phyloP scores from a whole-genome alignment of 805 yeast genomes.

The Metschnikowia bowlesiae region DNA sequence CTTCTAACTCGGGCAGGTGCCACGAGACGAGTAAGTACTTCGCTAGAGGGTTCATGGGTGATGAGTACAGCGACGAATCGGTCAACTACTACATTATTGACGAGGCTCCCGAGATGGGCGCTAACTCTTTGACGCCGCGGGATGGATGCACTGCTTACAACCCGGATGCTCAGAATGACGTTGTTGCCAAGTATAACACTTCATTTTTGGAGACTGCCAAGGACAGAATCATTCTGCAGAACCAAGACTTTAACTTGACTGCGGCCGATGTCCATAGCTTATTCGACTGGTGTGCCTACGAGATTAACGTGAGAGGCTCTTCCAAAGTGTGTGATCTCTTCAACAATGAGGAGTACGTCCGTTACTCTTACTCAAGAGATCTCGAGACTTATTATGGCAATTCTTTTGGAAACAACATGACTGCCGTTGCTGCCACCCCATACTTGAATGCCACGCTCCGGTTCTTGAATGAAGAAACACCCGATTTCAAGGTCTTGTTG shows the following conservation, averaged over 20 bases:
- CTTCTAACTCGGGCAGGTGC: conserved; percentile 53
- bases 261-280: conserved; percentile 48
- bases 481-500: conserved; percentile 53
- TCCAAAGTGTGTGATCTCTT: conserved; percentile 67
- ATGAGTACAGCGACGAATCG: conserved; percentile 29
- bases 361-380: conserved; percentile 57
- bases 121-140: conserved; percentile 56
- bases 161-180: conserved; percentile 24
- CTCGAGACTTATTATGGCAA: conserved; percentile 54
- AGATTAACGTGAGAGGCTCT: conserved; percentile 62
- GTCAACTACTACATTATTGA: conserved; percentile 38
- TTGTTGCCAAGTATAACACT: conserved; percentile 26
- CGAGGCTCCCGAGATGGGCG: conserved; percentile 49
- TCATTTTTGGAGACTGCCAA: conserved; percentile 51
- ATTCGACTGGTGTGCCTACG: conserved; percentile 69
- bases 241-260: conserved; percentile 52
- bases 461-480: conserved; percentile 40
- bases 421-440: conserved; percentile 58
- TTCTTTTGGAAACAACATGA: conserved; percentile 59
- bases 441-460: conserved; percentile 46
- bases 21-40: conserved; percentile 52
- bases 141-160: conserved; percentile 39
- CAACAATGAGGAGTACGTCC: conserved; percentile 63
- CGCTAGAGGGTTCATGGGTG: conserved; percentile 56
- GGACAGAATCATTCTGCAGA: conserved; percentile 49